Evolutionary conservation across 2,329 filamentous ascomycete species (phyloP), one percentile per base, ranked within the genome.

Genomic region (Aspergillus felis): DNA sequence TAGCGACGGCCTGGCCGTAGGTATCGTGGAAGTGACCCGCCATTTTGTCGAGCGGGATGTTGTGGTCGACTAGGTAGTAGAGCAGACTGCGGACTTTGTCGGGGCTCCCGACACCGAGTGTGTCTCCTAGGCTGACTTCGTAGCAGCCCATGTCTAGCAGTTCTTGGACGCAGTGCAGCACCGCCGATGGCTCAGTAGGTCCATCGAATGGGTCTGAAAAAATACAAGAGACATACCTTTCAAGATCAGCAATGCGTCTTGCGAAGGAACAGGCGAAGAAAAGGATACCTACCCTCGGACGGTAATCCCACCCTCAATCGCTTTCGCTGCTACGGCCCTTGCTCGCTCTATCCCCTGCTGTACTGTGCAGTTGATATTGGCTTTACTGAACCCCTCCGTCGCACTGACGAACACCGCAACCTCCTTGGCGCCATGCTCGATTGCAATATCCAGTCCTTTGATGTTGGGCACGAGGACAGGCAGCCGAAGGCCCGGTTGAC

Each of bases 21-120:
- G 91, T 95, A 69, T 96, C 90, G 73, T 96, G 91, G 68, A 95
- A 93, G 74, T 96, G 91, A 77, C 92, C 86, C 0, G 90, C 90
- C 10, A 95, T 76, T 66, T 90, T 87, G 65, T 87, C 84, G 55
- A 82, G 82, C 22, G 87, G 81, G 20, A 95, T 82, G 0, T 87
- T 88, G 27, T 70, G 61, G 2, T 62, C 48, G 0, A 66, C 55
- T 3, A 78, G 65, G 48, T 72, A 71, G 3, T 57, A 52, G 8
- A 78, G 50, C 2, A 79, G 62, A 5, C 56, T 60, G 22, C 62
- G 66, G 1, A 74, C 72, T 22, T 71, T 66, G 12, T 57, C 64
- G 48, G 70, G 68, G 52, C 90, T 95, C 32, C 92, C 92, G 83
- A 95, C 92, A 20, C 92, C 92, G 0, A 92, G 93, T 0, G 92